A percentile compares a stretch with the other conserved stretches of the same genome.
phyloP scores from a whole-genome alignment of 2,329 filamentous ascomycete species.

The Mycogone perniciosa region DNA sequence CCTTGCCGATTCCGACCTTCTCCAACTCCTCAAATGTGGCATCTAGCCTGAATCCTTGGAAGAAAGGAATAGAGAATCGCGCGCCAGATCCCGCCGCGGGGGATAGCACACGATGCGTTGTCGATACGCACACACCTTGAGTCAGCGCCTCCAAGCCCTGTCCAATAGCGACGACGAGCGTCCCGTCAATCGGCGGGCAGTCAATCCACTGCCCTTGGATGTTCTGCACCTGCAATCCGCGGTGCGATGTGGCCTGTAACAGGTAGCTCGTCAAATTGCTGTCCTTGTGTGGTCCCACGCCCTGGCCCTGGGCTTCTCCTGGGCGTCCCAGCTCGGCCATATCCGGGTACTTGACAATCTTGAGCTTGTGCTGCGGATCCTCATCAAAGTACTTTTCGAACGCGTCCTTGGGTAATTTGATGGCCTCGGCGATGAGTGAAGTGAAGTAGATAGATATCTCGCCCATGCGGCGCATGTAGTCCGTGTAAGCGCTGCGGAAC shows the following conservation, averaged over 20 bases:
- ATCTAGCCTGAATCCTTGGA: conserved; percentile 77
- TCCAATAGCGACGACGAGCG: conserved; percentile 80
- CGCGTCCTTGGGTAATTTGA: conserved; percentile 60
- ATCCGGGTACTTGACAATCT: conserved; percentile 84
- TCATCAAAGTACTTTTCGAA: conserved; percentile 75
- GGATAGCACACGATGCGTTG: conserved; percentile 77
- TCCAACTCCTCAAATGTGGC: conserved; percentile 74
- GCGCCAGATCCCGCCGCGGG: conserved; percentile 63
- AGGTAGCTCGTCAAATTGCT: conserved; percentile 78
- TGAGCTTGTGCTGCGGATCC: conserved; percentile 76
- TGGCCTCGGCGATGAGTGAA: conserved; percentile 75
- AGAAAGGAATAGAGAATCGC: conserved; percentile 77
- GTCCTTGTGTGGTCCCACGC: conserved; percentile 77
- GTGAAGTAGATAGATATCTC: conserved; percentile 68
- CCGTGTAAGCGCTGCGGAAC: conserved; percentile 63
- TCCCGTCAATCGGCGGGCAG: conserved; percentile 67
- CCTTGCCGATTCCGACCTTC: conserved; percentile 45
- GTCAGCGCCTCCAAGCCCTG: conserved; percentile 84
- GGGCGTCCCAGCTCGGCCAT: conserved; percentile 48
- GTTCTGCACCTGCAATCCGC: conserved; percentile 78
- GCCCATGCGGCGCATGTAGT: conserved; percentile 74
- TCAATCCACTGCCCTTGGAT: conserved; percentile 73
- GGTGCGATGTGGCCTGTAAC: conserved; percentile 70
- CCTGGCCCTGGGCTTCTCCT: conserved; percentile 43
- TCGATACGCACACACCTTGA: conserved; percentile 72